Evolutionary conservation across 768 basidiomycete genomes (phyloP).

Genomic region (Dacryopinax spathularia): DNA sequence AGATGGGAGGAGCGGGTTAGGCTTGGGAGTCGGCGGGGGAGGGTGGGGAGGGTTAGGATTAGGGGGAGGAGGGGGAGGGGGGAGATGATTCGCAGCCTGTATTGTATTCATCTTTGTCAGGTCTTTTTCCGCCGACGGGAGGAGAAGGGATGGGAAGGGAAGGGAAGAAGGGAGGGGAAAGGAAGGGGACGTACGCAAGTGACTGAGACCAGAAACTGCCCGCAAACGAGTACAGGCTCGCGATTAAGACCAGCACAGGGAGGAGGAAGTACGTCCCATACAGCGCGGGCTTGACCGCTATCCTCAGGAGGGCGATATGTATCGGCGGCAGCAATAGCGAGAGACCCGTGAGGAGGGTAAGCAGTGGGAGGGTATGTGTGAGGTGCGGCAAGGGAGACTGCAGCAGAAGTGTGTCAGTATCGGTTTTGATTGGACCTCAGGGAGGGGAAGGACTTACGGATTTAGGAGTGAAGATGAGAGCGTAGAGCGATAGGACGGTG

Average conservation of each 20-base stretch:
- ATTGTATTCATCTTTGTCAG: too few relatives aligned
- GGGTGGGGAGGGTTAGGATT: background rate
- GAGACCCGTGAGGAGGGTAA: background rate
- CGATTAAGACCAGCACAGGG: background rate
- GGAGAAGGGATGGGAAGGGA: background rate
- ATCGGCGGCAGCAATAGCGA: background rate
- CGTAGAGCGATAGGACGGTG: background rate
- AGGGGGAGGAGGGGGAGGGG: background rate
- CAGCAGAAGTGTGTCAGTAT: background rate
- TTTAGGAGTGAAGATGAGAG: background rate
- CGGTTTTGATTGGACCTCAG: background rate
- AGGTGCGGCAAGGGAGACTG: constrained; percentile 1
- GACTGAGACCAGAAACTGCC: background rate
- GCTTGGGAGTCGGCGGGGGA: background rate
- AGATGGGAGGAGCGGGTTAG: background rate
- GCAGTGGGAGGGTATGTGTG: background rate
- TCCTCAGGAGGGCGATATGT: background rate
- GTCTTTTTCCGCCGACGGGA: too few relatives aligned
- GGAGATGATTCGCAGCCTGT: background rate
- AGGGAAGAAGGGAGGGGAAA: background rate
- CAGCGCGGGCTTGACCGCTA: background rate
- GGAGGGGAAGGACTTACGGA: background rate
- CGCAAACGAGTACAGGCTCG: background rate
- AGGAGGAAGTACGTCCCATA: background rate
- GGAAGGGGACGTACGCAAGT: background rate